Evolutionary conservation across 495 filamentous ascomycete species (phyloP).

Genomic region (Xanthoparmelia taractica): DNA sequence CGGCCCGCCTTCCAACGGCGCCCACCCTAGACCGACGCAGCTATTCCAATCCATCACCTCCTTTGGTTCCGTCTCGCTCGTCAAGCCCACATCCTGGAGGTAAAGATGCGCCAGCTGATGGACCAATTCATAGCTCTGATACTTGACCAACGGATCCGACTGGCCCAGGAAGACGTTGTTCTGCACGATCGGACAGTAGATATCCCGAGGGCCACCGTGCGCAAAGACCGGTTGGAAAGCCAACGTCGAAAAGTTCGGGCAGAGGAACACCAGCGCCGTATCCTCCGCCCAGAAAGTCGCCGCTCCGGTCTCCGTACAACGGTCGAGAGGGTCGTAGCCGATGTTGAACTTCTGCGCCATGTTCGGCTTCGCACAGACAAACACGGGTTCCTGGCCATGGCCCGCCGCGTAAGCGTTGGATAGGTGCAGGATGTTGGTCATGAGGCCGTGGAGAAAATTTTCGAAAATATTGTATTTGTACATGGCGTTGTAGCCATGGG

Average conservation of each 20-base stretch:
- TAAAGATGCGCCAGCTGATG: constrained; percentile 1
- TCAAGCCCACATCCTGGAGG: background rate
- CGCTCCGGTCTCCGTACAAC: background rate
- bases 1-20: background rate
- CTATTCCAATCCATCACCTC: constrained; percentile 4
- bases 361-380: background rate
- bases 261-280: background rate
- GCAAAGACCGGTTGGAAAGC: background rate
- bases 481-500: constrained; percentile 1
- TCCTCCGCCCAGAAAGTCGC: background rate
- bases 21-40: background rate
- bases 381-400: background rate
- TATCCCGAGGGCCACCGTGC: background rate
- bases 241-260: background rate
- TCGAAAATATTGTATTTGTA: background rate
- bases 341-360: background rate
- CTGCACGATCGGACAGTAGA: background rate
- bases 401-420: background rate
- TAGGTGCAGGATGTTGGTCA: background rate
- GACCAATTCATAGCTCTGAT: background rate
- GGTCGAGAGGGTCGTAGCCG: background rate
- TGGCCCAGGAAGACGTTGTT: background rate
- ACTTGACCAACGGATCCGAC: constrained; percentile 1
- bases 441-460: background rate
- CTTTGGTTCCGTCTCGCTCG: background rate